Percentiles rank a stretch among this genome's conserved stretches.
These are phyloP conservation scores for Fagus crenata DNA, from an alignment of 306 rosid genomes.

Conservation along the genomic window DNA sequence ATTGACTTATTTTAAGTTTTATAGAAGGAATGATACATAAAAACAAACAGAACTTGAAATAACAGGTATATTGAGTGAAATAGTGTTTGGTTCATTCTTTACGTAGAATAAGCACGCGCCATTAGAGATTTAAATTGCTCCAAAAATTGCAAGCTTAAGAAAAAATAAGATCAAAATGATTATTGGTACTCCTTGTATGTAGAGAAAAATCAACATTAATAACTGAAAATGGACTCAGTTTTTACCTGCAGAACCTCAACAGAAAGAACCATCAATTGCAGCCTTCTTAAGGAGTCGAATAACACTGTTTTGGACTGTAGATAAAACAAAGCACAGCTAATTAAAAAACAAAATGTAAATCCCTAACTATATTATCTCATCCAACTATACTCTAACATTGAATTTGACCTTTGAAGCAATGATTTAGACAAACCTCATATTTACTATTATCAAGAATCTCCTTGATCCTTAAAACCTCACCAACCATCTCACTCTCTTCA, in stretches of 20 bases:
- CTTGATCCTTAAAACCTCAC: constrained; percentile 28
- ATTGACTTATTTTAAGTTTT: background rate
- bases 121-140: background rate
- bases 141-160: background rate
- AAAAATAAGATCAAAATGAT: background rate
- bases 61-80: background rate
- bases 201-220: background rate
- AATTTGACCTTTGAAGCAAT: constrained; percentile 1
- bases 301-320: constrained; percentile 25
- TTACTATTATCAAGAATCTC: constrained; percentile 8
- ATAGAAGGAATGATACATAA: background rate
- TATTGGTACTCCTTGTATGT: background rate
- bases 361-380: background rate
- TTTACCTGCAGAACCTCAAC: constrained; percentile 32
- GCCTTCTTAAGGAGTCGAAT: constrained; percentile 15
- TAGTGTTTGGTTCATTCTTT: background rate
- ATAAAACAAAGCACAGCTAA: background rate
- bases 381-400: background rate
- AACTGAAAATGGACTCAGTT: background rate
- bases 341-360: background rate
- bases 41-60: background rate
- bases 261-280: constrained; percentile 25
- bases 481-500: constrained; percentile 1
- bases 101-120: background rate
- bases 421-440: constrained; percentile 26